phyloP scores from a whole-genome alignment of 169 alveolate genomes.

The Prorocentrum cordatum region DNA sequence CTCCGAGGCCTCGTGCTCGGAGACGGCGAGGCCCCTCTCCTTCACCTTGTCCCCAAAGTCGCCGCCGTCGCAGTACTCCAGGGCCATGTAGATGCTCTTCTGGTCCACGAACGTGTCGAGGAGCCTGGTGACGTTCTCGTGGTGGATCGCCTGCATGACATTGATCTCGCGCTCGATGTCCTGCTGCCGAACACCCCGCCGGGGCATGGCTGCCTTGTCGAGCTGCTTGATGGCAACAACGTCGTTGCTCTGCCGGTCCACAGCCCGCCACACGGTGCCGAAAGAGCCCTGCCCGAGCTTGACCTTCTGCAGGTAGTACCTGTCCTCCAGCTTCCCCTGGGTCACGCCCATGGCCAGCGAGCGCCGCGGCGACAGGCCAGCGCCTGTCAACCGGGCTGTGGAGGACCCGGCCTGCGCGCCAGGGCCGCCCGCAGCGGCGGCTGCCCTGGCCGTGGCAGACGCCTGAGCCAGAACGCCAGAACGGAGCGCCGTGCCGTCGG shows the following conservation, averaged over 20 bases:
- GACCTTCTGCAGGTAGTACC: conserved; percentile 48
- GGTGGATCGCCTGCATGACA: conserved; percentile 38
- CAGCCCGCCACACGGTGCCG: conserved; percentile 66
- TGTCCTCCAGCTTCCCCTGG: neutral
- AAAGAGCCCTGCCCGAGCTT: conserved; percentile 60
- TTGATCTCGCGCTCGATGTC: conserved; percentile 55
- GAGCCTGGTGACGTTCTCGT: conserved; percentile 51
- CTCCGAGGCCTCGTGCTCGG: conserved; percentile 18
- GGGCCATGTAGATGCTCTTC: conserved; percentile 13
- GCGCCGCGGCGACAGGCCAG: no score
- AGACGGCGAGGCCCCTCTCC: conserved; percentile 46
- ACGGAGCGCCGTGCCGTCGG: no score
- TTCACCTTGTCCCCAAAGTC: conserved; percentile 65
- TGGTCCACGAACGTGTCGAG: conserved; percentile 30
- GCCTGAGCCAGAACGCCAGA: no score
- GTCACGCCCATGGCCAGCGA: no score
- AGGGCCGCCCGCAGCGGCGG: no score
- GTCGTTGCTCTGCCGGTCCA: conserved; percentile 12
- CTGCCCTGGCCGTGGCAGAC: no score
- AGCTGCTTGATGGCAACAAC: conserved; percentile 66
- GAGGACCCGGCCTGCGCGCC: no score
- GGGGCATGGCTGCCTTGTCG: conserved; percentile 48
- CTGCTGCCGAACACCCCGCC: conserved; percentile 45
- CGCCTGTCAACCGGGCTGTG: no score
- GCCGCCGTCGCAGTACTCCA: conserved; percentile 64